These are phyloP conservation scores for Bryoglossum gracile DNA, from an alignment of 495 filamentous ascomycete genomes.

Conservation along the genomic window DNA sequence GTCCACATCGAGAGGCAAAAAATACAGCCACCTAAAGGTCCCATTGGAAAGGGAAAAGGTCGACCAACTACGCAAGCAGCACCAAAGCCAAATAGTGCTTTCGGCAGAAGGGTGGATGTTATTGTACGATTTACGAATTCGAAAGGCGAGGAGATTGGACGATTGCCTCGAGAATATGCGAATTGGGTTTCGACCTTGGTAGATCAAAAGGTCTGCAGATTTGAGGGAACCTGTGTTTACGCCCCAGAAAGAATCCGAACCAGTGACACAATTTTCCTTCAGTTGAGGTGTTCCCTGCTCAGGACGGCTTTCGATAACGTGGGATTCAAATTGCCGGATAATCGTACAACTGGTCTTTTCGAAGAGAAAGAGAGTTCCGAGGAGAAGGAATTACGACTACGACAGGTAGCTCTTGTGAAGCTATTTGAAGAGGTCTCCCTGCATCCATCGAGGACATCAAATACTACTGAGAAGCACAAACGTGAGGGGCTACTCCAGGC, in stretches of 20 bases:
- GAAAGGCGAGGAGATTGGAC: constrained; percentile 73
- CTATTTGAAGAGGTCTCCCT: constrained; percentile 86
- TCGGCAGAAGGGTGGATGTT: constrained; percentile 61
- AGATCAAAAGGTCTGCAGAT: constrained; percentile 82
- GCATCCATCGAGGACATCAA: constrained; percentile 62
- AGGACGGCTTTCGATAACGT: constrained; percentile 61
- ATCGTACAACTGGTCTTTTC: constrained; percentile 63
- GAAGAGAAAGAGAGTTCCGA: constrained; percentile 81
- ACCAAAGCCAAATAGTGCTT: constrained; percentile 34
- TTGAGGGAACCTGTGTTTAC: constrained; percentile 86
- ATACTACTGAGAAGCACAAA: constrained; percentile 70
- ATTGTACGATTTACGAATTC: constrained; percentile 89
- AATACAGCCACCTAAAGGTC: constrained; percentile 41
- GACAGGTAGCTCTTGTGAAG: constrained; percentile 81
- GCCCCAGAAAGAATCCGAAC: constrained; percentile 76
- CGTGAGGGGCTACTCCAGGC: constrained; percentile 76
- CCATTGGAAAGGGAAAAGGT: constrained; percentile 43
- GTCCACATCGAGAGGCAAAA: constrained; percentile 84
- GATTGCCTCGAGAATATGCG: constrained; percentile 85
- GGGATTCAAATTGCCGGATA: constrained; percentile 53
- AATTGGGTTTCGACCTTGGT: constrained; percentile 90
- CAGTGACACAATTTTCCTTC: constrained; percentile 88
- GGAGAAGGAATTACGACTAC: constrained; percentile 74
- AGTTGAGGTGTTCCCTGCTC: constrained; percentile 72
- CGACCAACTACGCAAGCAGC: constrained; percentile 32